Percentiles rank a stretch among this genome's conserved stretches.
These are phyloP conservation scores for Alternaria gansuensis DNA, from an alignment of 2,329 filamentous ascomycete genomes.

Conservation along the genomic window DNA sequence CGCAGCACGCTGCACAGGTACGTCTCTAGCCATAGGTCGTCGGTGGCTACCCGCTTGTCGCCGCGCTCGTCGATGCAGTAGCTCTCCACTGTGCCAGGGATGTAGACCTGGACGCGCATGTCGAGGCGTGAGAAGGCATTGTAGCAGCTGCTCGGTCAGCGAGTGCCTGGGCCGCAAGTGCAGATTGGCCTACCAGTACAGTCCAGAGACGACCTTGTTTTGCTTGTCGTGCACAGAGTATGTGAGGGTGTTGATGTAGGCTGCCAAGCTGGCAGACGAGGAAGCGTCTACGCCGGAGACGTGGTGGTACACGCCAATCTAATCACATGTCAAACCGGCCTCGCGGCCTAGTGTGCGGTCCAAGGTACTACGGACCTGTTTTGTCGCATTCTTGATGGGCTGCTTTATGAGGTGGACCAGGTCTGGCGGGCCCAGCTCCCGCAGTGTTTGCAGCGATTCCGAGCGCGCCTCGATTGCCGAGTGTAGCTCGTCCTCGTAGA, in stretches of 20 bases:
- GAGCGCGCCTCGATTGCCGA: conserved; percentile 92
- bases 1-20: conserved; percentile 94
- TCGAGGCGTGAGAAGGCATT: conserved; percentile 98
- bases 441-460: conserved; percentile 82
- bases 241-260: conserved; percentile 97
- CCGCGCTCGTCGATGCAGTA: conserved; percentile 98
- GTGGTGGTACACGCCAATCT: conserved; percentile 97
- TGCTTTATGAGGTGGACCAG: conserved; percentile 93
- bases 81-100: conserved; percentile 94
- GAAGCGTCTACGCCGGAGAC: conserved; percentile 97
- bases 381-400: conserved; percentile 65
- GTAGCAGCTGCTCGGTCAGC: conserved; percentile 74
- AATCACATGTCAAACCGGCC: conserved; percentile 21
- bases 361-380: conserved; percentile 59
- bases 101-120: conserved; percentile 98
- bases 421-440: conserved; percentile 94
- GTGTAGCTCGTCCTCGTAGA: conserved; percentile 91
- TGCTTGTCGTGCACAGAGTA: conserved; percentile 85
- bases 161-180: conserved; percentile 5
- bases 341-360: conserved; percentile 12
- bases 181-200: conserved; percentile 77
- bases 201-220: conserved; percentile 89
- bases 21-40: conserved; percentile 95
- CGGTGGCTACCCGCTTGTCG: conserved; percentile 90
- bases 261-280: conserved; percentile 93